A percentile compares a stretch with the other conserved stretches of the same genome.
Evolutionary conservation across 2,329 filamentous ascomycete genomes (phyloP).

Genomic region (Microsporum ferrugineum): DNA sequence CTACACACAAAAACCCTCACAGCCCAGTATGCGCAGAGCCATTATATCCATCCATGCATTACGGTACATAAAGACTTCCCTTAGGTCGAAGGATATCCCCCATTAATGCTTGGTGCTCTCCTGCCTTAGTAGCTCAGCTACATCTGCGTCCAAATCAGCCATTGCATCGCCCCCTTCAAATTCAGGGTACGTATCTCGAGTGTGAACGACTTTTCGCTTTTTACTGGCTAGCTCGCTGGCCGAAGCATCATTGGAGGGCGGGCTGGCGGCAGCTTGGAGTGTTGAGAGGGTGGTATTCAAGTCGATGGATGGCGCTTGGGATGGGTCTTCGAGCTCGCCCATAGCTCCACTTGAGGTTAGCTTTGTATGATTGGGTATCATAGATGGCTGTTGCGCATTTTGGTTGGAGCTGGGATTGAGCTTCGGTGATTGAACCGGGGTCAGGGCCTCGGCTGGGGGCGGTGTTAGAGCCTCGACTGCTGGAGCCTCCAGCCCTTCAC

Average conservation of each 20-base stretch:
- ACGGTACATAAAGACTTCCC: not conserved
- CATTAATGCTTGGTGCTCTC: constrained; percentile 24
- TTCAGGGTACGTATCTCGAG: constrained; percentile 33
- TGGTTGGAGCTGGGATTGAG: constrained; percentile 16
- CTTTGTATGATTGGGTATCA: not conserved
- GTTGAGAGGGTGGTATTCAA: not conserved
- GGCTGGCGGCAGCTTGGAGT: not conserved
- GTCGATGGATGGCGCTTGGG: not conserved
- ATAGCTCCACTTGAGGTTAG: not conserved
- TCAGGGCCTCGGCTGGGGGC: constrained; percentile 78
- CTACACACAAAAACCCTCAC: not conserved
- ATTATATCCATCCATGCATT: not conserved
- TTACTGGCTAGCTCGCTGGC: constrained; percentile 27
- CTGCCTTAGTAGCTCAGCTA: constrained; percentile 47
- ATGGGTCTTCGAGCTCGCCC: not conserved
- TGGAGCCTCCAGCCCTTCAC: constrained; percentile 13
- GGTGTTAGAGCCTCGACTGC: constrained; percentile 40
- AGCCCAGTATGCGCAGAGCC: not conserved
- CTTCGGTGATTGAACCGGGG: constrained; percentile 43
- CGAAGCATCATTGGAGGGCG: not conserved
- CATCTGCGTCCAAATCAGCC: constrained; percentile 49
- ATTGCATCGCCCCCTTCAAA: constrained; percentile 43
- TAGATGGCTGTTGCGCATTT: not conserved
- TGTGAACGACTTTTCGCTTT: constrained; percentile 39
- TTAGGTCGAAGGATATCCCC: no score